phyloP scores from a whole-genome alignment of 805 yeast species.

The Monosporozyma aerobia region DNA sequence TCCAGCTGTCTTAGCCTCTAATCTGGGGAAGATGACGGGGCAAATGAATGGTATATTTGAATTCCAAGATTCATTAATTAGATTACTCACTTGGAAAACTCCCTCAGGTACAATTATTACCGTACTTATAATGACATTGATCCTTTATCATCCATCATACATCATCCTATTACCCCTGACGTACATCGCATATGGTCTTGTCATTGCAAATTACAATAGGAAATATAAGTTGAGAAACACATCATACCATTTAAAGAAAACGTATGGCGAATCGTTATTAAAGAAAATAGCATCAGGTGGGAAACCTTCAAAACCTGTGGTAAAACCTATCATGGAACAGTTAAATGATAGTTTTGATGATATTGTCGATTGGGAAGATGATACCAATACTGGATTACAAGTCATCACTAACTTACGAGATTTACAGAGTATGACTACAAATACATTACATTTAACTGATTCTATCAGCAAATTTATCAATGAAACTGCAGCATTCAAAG shows the following conservation, averaged over 20 bases:
- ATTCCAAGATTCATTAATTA: slow-evolving; percentile 51
- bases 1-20: slow-evolving; percentile 44
- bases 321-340: not conserved
- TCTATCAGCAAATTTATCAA: slow-evolving; percentile 44
- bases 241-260: not conserved
- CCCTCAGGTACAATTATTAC: slow-evolving; percentile 60
- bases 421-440: slow-evolving; percentile 55
- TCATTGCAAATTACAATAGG: slow-evolving; percentile 61
- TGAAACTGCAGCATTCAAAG: slow-evolving; percentile 60
- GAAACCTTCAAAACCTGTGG: slow-evolving; percentile 3
- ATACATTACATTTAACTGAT: slow-evolving; percentile 42
- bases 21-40: slow-evolving; percentile 46
- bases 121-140: slow-evolving; percentile 51
- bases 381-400: slow-evolving; percentile 29
- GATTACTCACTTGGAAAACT: slow-evolving; percentile 62
- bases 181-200: slow-evolving; percentile 43
- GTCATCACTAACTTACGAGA: slow-evolving; percentile 57
- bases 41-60: slow-evolving; percentile 49
- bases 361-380: slow-evolving; percentile 10
- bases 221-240: slow-evolving; percentile 50
- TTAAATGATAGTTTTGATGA: not conserved
- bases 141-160: slow-evolving; percentile 64
- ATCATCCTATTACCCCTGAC: slow-evolving; percentile 56
- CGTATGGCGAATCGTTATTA: slow-evolving; percentile 35
- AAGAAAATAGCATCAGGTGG: slow-evolving; percentile 28